phyloP scores from a whole-genome alignment of 140 eudicot genomes.

The Eryngium alpinum region DNA sequence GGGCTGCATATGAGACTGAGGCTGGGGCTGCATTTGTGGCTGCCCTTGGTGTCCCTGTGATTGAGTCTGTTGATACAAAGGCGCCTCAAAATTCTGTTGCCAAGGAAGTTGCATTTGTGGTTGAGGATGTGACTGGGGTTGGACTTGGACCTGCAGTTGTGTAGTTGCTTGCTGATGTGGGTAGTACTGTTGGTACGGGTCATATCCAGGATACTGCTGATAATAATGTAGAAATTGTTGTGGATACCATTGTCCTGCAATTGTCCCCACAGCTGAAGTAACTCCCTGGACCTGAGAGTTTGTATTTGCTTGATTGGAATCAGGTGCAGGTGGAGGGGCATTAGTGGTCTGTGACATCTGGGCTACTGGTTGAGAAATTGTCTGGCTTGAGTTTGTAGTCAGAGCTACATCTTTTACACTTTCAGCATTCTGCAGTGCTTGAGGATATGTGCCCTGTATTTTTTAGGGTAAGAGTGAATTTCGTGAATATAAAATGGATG shows the following conservation, averaged over 20 bases:
- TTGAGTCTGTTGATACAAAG: slow-evolving; percentile 68
- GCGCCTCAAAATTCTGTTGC: slow-evolving; percentile 51
- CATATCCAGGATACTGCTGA: slow-evolving; percentile 77
- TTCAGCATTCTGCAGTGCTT: slow-evolving; percentile 38
- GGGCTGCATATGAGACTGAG: too few relatives aligned
- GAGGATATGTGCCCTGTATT: slow-evolving; percentile 57
- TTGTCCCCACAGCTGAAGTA: slow-evolving; percentile 39
- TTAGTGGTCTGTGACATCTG: slow-evolving; percentile 40
- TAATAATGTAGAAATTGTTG: slow-evolving; percentile 74
- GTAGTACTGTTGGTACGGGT: slow-evolving; percentile 75
- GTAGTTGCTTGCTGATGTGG: slow-evolving; percentile 50
- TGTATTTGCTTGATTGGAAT: slow-evolving; percentile 5
- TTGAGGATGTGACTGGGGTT: background rate
- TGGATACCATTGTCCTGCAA: slow-evolving; percentile 70
- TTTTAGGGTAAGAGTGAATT: background rate
- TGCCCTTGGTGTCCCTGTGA: slow-evolving; percentile 43
- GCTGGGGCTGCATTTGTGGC: slow-evolving; percentile 26
- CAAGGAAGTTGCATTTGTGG: slow-evolving; percentile 24
- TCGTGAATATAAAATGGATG: background rate
- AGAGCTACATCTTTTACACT: slow-evolving; percentile 39
- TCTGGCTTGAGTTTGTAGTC: slow-evolving; percentile 35
- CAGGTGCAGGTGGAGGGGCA: slow-evolving; percentile 39
- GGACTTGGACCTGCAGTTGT: slow-evolving; percentile 21
- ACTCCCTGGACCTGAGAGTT: slow-evolving; percentile 40
- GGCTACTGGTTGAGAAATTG: too few relatives aligned